These are phyloP conservation scores for Tinospora cordifolia DNA, from an alignment of 164 flowering plant genomes.

Conservation along the genomic window DNA sequence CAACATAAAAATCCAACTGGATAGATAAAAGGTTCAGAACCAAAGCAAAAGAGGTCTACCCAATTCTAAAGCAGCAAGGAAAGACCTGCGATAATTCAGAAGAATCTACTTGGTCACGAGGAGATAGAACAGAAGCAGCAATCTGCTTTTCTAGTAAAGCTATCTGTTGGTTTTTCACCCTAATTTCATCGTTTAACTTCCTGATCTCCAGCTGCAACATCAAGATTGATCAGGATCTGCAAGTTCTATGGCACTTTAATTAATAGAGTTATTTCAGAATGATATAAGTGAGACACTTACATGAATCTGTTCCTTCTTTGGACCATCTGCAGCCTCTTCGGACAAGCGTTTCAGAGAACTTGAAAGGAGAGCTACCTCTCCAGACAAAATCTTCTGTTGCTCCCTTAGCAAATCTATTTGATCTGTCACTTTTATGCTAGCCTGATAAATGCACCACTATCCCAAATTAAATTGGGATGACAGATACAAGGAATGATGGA, in stretches of 20 bases:
- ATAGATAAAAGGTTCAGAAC: slow-evolving; percentile 10
- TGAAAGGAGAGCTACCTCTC: slow-evolving; percentile 80
- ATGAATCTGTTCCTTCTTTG: slow-evolving; percentile 53
- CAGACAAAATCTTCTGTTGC: slow-evolving; percentile 81
- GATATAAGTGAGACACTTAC: slow-evolving; percentile 33
- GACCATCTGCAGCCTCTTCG: slow-evolving; percentile 59
- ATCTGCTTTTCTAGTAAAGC: slow-evolving; percentile 68
- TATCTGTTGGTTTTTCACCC: slow-evolving; percentile 60
- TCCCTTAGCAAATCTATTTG: slow-evolving; percentile 81
- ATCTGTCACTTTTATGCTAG: slow-evolving; percentile 56
- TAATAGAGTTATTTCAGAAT: neutral
- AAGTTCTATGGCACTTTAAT: neutral
- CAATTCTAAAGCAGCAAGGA: slow-evolving; percentile 7
- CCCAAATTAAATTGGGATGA: neutral
- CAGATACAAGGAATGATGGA: neutral
- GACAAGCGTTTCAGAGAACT: slow-evolving; percentile 74
- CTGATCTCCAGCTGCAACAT: slow-evolving; percentile 54
- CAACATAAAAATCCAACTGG: slow-evolving; percentile 17
- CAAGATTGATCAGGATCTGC: slow-evolving; percentile 13
- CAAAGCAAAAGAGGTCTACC: slow-evolving; percentile 1
- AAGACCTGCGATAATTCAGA: slow-evolving; percentile 57
- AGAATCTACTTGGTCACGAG: slow-evolving; percentile 39
- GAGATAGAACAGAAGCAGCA: slow-evolving; percentile 34
- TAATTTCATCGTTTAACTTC: slow-evolving; percentile 65
- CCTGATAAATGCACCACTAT: slow-evolving; percentile 31